phyloP scores from a whole-genome alignment of 2,329 filamentous ascomycete genomes.

The Rhynchosporium agropyri region DNA sequence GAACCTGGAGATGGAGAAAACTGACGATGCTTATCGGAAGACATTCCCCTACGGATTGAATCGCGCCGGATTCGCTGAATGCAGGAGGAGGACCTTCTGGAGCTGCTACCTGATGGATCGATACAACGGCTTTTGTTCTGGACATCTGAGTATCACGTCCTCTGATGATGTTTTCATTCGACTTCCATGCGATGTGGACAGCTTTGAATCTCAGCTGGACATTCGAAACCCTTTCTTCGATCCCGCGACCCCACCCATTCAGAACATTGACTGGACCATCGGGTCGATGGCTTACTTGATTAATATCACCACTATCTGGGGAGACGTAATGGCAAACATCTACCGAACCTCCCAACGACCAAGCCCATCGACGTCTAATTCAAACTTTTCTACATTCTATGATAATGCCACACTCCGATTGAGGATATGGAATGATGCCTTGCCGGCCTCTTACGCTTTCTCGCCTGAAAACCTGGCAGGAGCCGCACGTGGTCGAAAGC shows the following conservation, averaged over 20 bases:
- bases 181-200: slow-evolving; percentile 62
- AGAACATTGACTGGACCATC: slow-evolving; percentile 43
- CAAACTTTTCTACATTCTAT: slow-evolving; percentile 51
- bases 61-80: slow-evolving; percentile 62
- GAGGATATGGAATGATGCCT: slow-evolving; percentile 58
- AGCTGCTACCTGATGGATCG: slow-evolving; percentile 70
- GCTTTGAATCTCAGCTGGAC: slow-evolving; percentile 63
- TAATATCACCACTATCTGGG: slow-evolving; percentile 67
- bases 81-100: slow-evolving; percentile 72
- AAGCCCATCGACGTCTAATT: slow-evolving; percentile 36
- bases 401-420: slow-evolving; percentile 54
- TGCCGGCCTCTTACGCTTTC: slow-evolving; percentile 59
- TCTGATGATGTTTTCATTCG: slow-evolving; percentile 68
- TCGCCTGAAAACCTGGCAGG: slow-evolving; percentile 59
- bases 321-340: slow-evolving; percentile 62
- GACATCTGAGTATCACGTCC: slow-evolving; percentile 58
- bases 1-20: slow-evolving; percentile 61
- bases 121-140: slow-evolving; percentile 60
- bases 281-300: slow-evolving; percentile 59
- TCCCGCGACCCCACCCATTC: slow-evolving; percentile 48
- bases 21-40: slow-evolving; percentile 45
- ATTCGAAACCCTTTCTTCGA: slow-evolving; percentile 64
- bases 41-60: slow-evolving; percentile 60
- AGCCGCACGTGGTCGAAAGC: slow-evolving; percentile 55
- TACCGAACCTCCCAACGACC: slow-evolving; percentile 50